Evolutionary conservation across 2,329 filamentous ascomycete genomes (phyloP), one percentile per base, ranked within the genome.

Genomic region (Monilinia fructicola): DNA sequence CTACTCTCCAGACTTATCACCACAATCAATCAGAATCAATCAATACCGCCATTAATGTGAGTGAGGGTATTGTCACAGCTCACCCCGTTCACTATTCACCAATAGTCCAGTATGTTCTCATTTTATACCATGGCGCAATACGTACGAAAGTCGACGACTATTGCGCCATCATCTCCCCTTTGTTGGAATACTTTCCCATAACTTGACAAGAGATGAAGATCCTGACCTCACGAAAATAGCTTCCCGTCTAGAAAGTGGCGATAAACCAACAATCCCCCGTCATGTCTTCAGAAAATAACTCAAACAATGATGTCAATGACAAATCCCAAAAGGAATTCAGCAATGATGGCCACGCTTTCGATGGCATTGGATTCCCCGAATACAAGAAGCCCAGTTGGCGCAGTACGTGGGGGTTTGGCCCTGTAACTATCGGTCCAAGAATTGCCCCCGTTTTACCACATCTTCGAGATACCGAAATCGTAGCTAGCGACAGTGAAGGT

Each of bases 391-490:
- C 28, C 50, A 58, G 38, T 52, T 65, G 63, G 63, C 44, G 21
- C 35, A 65, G n/a, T 38, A 56, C 62, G 10, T 56, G 54, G 28
- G 62, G 62, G 16, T 65, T 65, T 50, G 59, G 59, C 28, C 59
- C 35, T 12, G 65, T 67, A n/a, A 60, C 38, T 10, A 60, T 69
- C 40, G 75, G 74, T 4, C 67, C 42, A 11, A 67, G 75, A 65
- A 76, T 76, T 59, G 70, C 69, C 3, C 74, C 74, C 3, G 75
- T 77, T n/a, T 64, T 76, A 54, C 71, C 72, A 10, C 75, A 77
- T 71, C 58, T 77, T 60, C 66, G 48, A 9, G 71, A 72, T 53
- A 73, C 74, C 46, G 71, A 72, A 60, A 68, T 66, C 12, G 68
- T 62, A 48, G 46, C 40, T 23, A 40, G 26, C 18, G 55, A 50